Conservation (phyloP, 129 eudicot species). For the Smallanthus sonchifolius region DNA sequence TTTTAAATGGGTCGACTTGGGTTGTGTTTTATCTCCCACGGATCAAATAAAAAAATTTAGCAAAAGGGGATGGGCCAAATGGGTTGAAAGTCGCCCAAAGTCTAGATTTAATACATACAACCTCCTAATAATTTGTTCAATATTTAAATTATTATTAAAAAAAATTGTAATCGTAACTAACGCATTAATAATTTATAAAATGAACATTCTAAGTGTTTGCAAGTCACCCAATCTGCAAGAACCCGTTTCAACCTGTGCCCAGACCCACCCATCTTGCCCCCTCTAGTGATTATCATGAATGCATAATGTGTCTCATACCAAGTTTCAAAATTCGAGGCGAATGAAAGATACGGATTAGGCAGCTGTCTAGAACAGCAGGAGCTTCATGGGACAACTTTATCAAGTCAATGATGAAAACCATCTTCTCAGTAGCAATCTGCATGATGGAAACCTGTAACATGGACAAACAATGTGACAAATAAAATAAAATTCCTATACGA, state of each 20-base stretch:
- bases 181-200: neutral
- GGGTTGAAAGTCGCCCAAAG: neutral
- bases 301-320: slow-evolving; percentile 45
- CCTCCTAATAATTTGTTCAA: neutral
- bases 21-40: neutral
- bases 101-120: neutral
- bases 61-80: neutral
- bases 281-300: neutral
- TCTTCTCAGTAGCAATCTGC: slow-evolving; percentile 88
- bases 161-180: neutral
- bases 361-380: slow-evolving; percentile 69
- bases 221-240: neutral
- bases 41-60: neutral
- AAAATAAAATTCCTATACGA: neutral
- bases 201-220: neutral
- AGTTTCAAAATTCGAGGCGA: slow-evolving; percentile 86
- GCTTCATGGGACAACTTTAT: slow-evolving; percentile 64
- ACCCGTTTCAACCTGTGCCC: neutral
- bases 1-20: neutral
- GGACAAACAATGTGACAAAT: slow-evolving; percentile 7
- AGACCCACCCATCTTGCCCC: neutral
- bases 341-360: slow-evolving; percentile 69
- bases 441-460: slow-evolving; percentile 87
- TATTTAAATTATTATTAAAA: neutral
- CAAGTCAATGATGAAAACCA: slow-evolving; percentile 80